Conservation (phyloP, 1,284 basidiomycete species). For the Leccinum subspadiceum region DNA sequence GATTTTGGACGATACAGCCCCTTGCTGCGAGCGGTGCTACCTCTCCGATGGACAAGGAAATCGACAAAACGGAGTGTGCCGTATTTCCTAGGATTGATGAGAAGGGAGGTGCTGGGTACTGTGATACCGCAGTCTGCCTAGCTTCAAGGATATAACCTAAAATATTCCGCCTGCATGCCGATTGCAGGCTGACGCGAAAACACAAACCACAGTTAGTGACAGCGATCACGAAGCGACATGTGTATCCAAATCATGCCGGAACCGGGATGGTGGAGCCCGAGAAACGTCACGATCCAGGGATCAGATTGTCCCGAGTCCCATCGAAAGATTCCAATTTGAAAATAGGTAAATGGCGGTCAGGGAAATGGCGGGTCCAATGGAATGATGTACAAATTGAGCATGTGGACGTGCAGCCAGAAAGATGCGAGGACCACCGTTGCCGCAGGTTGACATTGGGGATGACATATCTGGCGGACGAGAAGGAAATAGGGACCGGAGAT, state of each 20-base stretch:
- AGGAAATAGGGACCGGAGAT: background rate
- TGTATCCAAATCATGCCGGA: background rate
- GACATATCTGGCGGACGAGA: background rate
- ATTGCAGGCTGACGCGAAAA: slow-evolving; percentile 12
- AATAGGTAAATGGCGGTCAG: slow-evolving; percentile 6
- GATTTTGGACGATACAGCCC: slow-evolving; percentile 10
- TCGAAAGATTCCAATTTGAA: slow-evolving; percentile 17
- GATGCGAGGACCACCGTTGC: slow-evolving; percentile 3
- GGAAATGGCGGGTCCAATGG: slow-evolving; percentile 1
- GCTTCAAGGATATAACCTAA: slow-evolving; percentile 15
- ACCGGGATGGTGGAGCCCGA: slow-evolving; percentile 3
- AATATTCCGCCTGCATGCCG: slow-evolving; percentile 9
- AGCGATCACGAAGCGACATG: slow-evolving; percentile 3
- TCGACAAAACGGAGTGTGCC: slow-evolving; percentile 7
- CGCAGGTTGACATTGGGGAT: slow-evolving; percentile 7
- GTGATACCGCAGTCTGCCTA: slow-evolving; percentile 8
- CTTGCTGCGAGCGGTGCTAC: slow-evolving; percentile 13
- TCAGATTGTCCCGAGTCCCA: slow-evolving; percentile 4
- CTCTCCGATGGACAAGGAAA: background rate
- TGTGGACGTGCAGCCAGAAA: background rate
- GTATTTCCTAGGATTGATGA: slow-evolving; percentile 3
- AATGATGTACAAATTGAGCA: slow-evolving; percentile 8
- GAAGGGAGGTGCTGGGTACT: background rate
- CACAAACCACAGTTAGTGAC: slow-evolving; percentile 13
- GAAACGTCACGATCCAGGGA: slow-evolving; percentile 9